A percentile compares a stretch with the other conserved stretches of the same genome.
These are phyloP conservation scores for Sarcomyxa edulis DNA, from an alignment of 768 basidiomycete genomes.

Conservation along the genomic window DNA sequence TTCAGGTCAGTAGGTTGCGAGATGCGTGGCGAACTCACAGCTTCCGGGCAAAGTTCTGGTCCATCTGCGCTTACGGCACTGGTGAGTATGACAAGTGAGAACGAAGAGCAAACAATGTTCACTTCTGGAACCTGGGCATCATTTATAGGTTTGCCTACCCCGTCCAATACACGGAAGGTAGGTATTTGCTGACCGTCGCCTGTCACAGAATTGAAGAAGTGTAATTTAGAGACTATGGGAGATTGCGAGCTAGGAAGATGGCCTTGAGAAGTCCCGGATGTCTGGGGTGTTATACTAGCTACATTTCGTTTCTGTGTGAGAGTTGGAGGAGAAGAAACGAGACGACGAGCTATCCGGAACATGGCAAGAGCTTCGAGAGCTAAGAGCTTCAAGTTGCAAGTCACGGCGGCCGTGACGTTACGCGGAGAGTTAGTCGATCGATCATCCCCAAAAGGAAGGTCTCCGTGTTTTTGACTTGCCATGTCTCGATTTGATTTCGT, in stretches of 20 bases:
- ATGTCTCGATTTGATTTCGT: no score
- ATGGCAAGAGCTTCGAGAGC: constrained; percentile 16
- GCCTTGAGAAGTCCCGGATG: constrained; percentile 7
- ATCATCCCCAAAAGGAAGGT: no score
- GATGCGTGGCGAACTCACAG: constrained; percentile 35
- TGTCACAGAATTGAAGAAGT: constrained; percentile 79
- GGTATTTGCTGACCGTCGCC: constrained; percentile 63
- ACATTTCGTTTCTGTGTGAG: constrained; percentile 31
- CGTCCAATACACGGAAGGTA: constrained; percentile 83
- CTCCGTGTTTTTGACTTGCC: no score
- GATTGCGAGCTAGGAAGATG: constrained; percentile 42
- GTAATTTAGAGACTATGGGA: constrained; percentile 61
- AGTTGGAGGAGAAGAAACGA: constrained; percentile 12
- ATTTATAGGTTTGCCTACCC: constrained; percentile 65
- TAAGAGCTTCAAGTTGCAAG: no score
- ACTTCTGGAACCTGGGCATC: constrained; percentile 78
- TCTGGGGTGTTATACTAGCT: constrained; percentile 9
- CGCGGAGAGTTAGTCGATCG: no score
- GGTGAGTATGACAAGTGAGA: no score
- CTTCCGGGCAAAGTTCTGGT: constrained; percentile 58
- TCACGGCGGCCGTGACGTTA: no score
- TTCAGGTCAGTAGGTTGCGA: neutral
- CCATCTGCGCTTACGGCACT: constrained; percentile 41
- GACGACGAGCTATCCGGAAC: constrained; percentile 21
- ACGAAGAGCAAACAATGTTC: constrained; percentile 11